A percentile compares a stretch with the other conserved stretches of the same genome.
phyloP scores from a whole-genome alignment of 331 rosid species.

The Quercus tomentella region DNA sequence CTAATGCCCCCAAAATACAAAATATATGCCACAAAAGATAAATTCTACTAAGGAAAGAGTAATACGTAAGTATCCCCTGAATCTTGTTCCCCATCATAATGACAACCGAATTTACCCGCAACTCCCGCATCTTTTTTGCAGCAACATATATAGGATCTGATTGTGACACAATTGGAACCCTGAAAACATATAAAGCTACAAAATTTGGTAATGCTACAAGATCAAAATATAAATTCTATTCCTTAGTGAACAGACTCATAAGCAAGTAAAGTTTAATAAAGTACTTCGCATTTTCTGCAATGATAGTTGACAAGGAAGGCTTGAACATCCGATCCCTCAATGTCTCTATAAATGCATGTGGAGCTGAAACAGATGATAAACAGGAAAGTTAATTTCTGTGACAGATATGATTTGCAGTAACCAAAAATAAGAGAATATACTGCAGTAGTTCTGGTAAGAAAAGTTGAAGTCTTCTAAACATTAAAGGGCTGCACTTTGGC shows the following conservation, averaged over 20 bases:
- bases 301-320: conserved; percentile 79
- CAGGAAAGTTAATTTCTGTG: neutral
- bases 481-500: neutral
- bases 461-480: neutral
- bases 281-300: conserved; percentile 77
- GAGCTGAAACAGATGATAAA: conserved; percentile 45
- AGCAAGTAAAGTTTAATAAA: conserved; percentile 16
- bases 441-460: too few species aligned
- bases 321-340: conserved; percentile 95
- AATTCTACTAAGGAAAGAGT: conserved; percentile 13
- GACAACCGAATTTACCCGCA: conserved; percentile 77
- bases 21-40: neutral
- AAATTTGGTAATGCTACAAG: conserved; percentile 44
- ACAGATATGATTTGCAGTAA: neutral
- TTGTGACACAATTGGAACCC: conserved; percentile 80
- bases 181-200: conserved; percentile 62
- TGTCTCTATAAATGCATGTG: conserved; percentile 83
- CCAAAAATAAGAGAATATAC: neutral
- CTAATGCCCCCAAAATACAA: neutral
- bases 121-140: conserved; percentile 82
- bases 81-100: conserved; percentile 68
- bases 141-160: conserved; percentile 91
- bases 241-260: conserved; percentile 7
- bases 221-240: conserved; percentile 6
- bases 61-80: conserved; percentile 95